phyloP scores from a whole-genome alignment of 306 rosid species.

The Oxytropis ochrocephala region DNA sequence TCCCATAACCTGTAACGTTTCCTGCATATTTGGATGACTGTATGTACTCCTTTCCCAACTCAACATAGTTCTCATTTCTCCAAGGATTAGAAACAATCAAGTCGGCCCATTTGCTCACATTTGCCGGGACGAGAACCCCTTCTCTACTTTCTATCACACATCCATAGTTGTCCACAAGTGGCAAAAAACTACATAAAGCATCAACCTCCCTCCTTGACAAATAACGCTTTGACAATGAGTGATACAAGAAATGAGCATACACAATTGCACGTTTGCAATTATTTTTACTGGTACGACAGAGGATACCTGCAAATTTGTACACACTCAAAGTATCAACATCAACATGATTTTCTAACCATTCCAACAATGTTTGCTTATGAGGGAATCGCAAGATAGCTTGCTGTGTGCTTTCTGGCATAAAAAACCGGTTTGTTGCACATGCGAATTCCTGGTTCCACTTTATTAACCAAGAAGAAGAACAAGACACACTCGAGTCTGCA shows the following conservation, averaged over 20 bases:
- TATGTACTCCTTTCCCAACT: conserved; percentile 48
- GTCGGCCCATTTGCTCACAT: conserved; percentile 61
- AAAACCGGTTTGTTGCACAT: conserved; percentile 15
- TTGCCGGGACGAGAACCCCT: conserved; percentile 61
- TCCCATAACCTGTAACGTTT: not conserved
- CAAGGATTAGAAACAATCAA: conserved; percentile 60
- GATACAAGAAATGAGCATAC: conserved; percentile 53
- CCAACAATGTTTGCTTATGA: conserved; percentile 18
- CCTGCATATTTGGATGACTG: conserved; percentile 25
- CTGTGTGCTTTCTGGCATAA: conserved; percentile 53
- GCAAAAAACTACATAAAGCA: conserved; percentile 31
- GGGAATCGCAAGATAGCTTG: conserved; percentile 17
- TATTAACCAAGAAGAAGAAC: conserved; percentile 49
- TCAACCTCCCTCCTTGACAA: conserved; percentile 20
- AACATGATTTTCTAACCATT: conserved; percentile 38
- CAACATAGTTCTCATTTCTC: conserved; percentile 45
- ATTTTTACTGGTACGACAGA: not conserved
- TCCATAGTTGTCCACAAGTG: conserved; percentile 60
- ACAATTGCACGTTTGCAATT: conserved; percentile 21
- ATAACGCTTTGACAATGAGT: conserved; percentile 6
- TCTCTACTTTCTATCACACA: not conserved
- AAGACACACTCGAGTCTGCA: not conserved
- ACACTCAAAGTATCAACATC: conserved; percentile 9
- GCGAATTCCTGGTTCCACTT: conserved; percentile 43
- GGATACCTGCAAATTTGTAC: conserved; percentile 20